Conservation (phyloP, 371 early-diverging fungal genomes). For the Mucor saturninus region DNA sequence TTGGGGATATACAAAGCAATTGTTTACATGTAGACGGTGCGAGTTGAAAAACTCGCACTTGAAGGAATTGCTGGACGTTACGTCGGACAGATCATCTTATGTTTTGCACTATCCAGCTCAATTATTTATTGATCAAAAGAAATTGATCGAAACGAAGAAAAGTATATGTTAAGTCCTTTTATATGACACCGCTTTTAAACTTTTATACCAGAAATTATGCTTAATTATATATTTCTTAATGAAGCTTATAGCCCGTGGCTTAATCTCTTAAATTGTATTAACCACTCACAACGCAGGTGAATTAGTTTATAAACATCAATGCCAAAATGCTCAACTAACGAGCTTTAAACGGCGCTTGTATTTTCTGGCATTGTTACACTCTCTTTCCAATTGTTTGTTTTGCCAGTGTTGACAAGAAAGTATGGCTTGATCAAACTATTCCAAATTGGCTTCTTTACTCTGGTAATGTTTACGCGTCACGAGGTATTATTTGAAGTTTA, state of each 20-base stretch:
- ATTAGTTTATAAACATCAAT: no score
- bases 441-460: conserved; percentile 44
- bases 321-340: conserved; percentile 27
- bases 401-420: conserved; percentile 54
- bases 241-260: no score
- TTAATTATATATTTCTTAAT: no score
- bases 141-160: no score
- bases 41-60: conserved; percentile 59
- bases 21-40: conserved; percentile 54
- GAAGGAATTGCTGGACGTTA: conserved; percentile 66
- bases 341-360: conserved; percentile 67
- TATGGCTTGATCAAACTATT: conserved; percentile 59
- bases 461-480: conserved; percentile 50
- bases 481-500: conserved; percentile 40
- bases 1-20: background rate
- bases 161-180: no score
- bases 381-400: conserved; percentile 60
- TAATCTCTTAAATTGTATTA: no score
- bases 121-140: conserved; percentile 51
- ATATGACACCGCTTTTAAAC: no score
- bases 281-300: no score
- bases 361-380: conserved; percentile 59
- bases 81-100: conserved; percentile 65
- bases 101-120: conserved; percentile 66
- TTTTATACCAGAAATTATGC: no score